These are phyloP conservation scores for Dothiorella sarmentorum DNA, from an alignment of 2,329 filamentous ascomycete species.

Conservation along the genomic window DNA sequence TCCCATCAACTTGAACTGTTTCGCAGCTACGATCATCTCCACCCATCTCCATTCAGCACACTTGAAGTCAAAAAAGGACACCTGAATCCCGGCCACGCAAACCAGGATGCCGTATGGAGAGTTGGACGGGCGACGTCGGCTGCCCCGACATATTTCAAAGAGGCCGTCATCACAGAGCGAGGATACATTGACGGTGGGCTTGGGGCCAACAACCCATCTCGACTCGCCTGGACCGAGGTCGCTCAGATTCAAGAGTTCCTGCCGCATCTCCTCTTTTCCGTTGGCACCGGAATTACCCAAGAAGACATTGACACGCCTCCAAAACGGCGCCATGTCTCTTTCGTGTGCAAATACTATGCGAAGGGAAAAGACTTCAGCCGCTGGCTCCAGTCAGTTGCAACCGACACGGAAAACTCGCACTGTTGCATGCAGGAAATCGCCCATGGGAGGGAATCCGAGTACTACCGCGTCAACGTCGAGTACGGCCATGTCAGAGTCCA, in stretches of 20 bases:
- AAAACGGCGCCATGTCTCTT: neutral
- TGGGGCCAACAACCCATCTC: conserved; percentile 21
- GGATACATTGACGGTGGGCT: conserved; percentile 21
- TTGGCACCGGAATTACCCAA: conserved; percentile 21
- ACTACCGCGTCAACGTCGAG: conserved; percentile 20
- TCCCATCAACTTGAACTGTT: conserved; percentile 14
- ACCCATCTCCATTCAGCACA: neutral
- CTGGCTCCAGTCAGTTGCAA: neutral
- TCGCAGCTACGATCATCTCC: conserved; percentile 20
- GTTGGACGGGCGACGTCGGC: conserved; percentile 22
- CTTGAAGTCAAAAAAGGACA: neutral
- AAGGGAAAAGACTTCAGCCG: too few species aligned
- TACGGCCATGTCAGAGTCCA: conserved; percentile 17
- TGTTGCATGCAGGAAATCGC: neutral
- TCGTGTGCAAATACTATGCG: too few species aligned
- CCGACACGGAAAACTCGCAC: conserved; percentile 18
- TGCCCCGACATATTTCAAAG: conserved; percentile 21
- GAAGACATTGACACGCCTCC: too few species aligned
- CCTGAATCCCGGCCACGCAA: conserved; percentile 19
- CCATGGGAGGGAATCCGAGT: conserved; percentile 7
- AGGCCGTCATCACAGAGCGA: conserved; percentile 2
- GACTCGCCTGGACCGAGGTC: conserved; percentile 20
- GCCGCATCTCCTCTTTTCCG: conserved; percentile 20
- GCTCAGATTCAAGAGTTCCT: conserved; percentile 20
- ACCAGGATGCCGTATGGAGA: conserved; percentile 17